These are phyloP conservation scores for Marasmius oreades DNA, from an alignment of 1,284 basidiomycete species.

Conservation along the genomic window DNA sequence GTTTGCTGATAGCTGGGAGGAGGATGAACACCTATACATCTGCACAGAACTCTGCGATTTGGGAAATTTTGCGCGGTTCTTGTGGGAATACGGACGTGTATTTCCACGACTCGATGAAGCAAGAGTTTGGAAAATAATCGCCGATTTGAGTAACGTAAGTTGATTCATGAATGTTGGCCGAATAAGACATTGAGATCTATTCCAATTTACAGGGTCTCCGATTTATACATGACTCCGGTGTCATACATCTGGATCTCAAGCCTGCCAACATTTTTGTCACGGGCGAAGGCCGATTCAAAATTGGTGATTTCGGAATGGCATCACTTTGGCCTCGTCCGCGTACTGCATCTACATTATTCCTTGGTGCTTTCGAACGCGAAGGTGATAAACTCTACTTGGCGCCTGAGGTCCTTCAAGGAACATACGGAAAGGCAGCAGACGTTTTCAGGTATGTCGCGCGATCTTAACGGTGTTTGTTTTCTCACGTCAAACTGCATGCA, in stretches of 20 bases:
- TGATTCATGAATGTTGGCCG: slow-evolving; percentile 18
- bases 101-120: slow-evolving; percentile 90
- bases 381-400: slow-evolving; percentile 98
- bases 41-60: slow-evolving; percentile 94
- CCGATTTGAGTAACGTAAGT: slow-evolving; percentile 86
- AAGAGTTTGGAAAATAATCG: slow-evolving; percentile 95
- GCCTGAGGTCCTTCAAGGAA: slow-evolving; percentile 92
- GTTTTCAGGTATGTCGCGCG: slow-evolving; percentile 80
- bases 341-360: slow-evolving; percentile 27
- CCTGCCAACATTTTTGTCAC: slow-evolving; percentile 97
- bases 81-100: slow-evolving; percentile 87
- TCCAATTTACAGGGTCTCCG: slow-evolving; percentile 63
- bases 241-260: slow-evolving; percentile 97
- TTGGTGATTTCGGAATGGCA: slow-evolving; percentile 99
- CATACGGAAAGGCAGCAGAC: slow-evolving; percentile 92
- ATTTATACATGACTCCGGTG: slow-evolving; percentile 86
- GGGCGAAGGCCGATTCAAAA: slow-evolving; percentile 87
- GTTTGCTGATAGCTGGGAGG: slow-evolving; percentile 98
- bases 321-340: slow-evolving; percentile 73
- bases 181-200: slow-evolving; percentile 20
- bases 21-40: slow-evolving; percentile 87
- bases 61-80: slow-evolving; percentile 89
- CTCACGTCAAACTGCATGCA: slow-evolving; percentile 42
- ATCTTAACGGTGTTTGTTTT: slow-evolving; percentile 28
- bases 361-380: slow-evolving; percentile 77